phyloP scores from a whole-genome alignment of 495 filamentous ascomycete genomes.

The Penicillium argentinense region DNA sequence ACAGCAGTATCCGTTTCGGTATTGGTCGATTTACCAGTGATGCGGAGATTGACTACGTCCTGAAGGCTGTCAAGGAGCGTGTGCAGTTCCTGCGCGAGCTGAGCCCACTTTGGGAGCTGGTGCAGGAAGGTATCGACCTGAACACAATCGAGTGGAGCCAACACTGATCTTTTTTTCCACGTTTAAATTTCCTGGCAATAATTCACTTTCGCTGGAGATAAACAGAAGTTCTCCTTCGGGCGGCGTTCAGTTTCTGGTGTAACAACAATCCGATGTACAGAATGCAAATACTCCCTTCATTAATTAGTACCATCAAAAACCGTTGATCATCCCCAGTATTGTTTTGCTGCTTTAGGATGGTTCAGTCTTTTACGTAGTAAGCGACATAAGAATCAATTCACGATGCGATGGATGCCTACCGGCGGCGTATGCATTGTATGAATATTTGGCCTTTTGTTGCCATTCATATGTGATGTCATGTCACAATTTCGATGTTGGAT shows the following conservation, averaged over 20 bases:
- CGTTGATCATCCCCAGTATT: too few relatives aligned
- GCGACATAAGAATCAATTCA: too few relatives aligned
- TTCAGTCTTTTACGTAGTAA: too few relatives aligned
- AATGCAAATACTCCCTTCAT: slow-evolving; percentile 28
- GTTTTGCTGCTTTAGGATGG: too few relatives aligned
- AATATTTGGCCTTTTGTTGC: too few relatives aligned
- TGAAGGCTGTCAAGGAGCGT: slow-evolving; percentile 88
- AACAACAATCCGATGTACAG: slow-evolving; percentile 31
- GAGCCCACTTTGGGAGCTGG: slow-evolving; percentile 95
- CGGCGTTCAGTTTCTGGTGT: slow-evolving; percentile 33
- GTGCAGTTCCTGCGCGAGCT: slow-evolving; percentile 92
- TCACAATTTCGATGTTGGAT: too few relatives aligned
- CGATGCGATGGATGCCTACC: too few relatives aligned
- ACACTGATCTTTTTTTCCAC: slow-evolving; percentile 38
- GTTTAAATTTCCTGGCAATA: slow-evolving; percentile 16
- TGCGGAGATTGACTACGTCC: slow-evolving; percentile 92
- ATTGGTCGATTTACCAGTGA: slow-evolving; percentile 97
- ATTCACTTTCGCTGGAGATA: slow-evolving; percentile 20
- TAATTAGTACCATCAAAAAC: too few relatives aligned
- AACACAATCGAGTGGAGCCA: slow-evolving; percentile 98
- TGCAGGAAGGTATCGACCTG: slow-evolving; percentile 93
- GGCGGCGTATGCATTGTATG: too few relatives aligned
- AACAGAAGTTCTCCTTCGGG: slow-evolving; percentile 22
- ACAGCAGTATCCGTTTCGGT: slow-evolving; percentile 96
- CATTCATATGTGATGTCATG: too few relatives aligned